phyloP scores from a whole-genome alignment of 1,284 basidiomycete genomes.

The Tilletiopsis washingtonensis region DNA sequence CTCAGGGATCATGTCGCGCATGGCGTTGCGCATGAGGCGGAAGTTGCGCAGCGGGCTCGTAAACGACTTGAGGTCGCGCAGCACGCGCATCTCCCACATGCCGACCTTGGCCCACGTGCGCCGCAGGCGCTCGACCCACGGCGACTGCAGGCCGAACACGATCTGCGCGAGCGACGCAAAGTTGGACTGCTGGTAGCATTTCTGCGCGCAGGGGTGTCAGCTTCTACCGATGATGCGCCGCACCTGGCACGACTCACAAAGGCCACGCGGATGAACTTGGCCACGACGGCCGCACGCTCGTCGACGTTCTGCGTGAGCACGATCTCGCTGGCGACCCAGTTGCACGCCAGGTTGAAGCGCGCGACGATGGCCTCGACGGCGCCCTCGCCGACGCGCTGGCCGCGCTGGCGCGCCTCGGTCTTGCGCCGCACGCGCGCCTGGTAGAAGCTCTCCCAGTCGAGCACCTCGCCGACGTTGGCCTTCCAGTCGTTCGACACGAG shows the following conservation, averaged over 20 bases:
- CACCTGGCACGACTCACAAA: background rate
- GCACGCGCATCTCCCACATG: conserved; percentile 66
- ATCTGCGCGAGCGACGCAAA: conserved; percentile 74
- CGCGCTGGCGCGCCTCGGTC: conserved; percentile 53
- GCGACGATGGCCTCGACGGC: conserved; percentile 60
- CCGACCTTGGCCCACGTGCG: conserved; percentile 63
- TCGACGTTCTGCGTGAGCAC: conserved; percentile 47
- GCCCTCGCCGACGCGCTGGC: conserved; percentile 17
- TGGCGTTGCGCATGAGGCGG: conserved; percentile 51
- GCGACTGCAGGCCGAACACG: conserved; percentile 66
- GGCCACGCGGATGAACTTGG: conserved; percentile 68
- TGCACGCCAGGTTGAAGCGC: conserved; percentile 75
- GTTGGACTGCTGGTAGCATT: conserved; percentile 71
- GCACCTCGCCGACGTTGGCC: conserved; percentile 55
- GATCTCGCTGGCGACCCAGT: conserved; percentile 73
- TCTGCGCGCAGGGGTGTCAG: conserved; percentile 76
- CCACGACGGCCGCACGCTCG: conserved; percentile 62
- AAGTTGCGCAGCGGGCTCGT: conserved; percentile 65
- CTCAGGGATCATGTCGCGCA: conserved; percentile 26
- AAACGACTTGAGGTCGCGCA: conserved; percentile 66
- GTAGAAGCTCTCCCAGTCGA: conserved; percentile 74
- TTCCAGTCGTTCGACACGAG: conserved; percentile 55
- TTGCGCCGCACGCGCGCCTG: conserved; percentile 66
- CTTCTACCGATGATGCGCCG: too few relatives aligned
- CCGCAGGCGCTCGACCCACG: conserved; percentile 65